Base-by-base conservation (phyloP, 495 filamentous ascomycete species). In the Amphirosellinia nigrospora region DNA sequence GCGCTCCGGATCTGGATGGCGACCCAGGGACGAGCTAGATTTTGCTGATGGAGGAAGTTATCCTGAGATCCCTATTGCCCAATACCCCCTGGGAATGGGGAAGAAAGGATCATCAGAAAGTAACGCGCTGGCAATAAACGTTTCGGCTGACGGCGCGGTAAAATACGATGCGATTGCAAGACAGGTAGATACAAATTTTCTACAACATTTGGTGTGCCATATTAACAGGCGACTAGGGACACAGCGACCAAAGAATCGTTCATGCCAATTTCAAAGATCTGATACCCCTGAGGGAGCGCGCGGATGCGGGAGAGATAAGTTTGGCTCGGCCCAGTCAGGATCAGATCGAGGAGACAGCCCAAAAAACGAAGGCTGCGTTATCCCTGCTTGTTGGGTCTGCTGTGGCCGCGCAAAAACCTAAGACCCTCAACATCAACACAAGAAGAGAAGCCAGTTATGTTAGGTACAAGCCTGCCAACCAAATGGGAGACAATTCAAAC, bases 31-130 rank as follows among this genome's bases (percentile, higher is more conserved):
- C 41, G 89, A 94, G 72, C 94, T 98, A 80, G 96, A 98, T 81
- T 98, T 93, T 82, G 94, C 92, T 74, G 94, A 98, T 84, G 96
- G 96, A 68, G 96, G 96, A 74, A 94, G 95, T 59, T 99, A 98
- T 19, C 76, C 96, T 41, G 96, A 99, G 79, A 90, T 99, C 53
- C 89, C 91, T 30, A 88, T 98, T 56, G 96, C 95, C 32, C 96
- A 99, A 74, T 99, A 19, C 21, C 95, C 95, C 52, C 89, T 96
- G 41, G 92, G 95, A 69, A 96, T 97, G 94, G 96, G 96, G 43
- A 88, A 92, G 66, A 95, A 94, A 79, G 83, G 86, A 21, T 82
- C 90, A 1, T 85, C 86, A 4, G 90, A 84, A 7, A 94, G 92
- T 61, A 98, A 97, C 79, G 94, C 95, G 58, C 89, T 99, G 38